Evolutionary conservation across 2,329 filamentous ascomycete species (phyloP).

Genomic region (Neophaeococcomyces aloes): DNA sequence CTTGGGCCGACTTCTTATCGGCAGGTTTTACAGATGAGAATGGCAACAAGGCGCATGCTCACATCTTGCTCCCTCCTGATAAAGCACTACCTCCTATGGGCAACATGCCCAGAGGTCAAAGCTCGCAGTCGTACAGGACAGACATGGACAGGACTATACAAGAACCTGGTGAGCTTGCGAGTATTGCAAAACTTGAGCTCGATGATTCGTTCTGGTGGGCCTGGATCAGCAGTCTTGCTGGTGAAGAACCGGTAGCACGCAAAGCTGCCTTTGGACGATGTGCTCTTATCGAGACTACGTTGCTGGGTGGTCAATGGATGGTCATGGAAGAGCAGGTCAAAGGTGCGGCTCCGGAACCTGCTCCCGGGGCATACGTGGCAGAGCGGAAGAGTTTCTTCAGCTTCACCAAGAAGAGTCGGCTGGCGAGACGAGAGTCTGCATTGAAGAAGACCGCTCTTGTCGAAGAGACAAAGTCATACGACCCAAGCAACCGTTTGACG

Average conservation of each 20-base stretch:
- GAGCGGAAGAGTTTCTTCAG: constrained; percentile 95
- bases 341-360: constrained; percentile 74
- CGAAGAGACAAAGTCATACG: constrained; percentile 43
- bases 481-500: constrained; percentile 60
- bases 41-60: constrained; percentile 50
- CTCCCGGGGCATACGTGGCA: constrained; percentile 77
- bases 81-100: constrained; percentile 82
- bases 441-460: constrained; percentile 46
- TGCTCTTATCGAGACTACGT: constrained; percentile 78
- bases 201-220: constrained; percentile 99
- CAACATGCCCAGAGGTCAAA: constrained; percentile 59
- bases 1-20: constrained; percentile 95
- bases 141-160: constrained; percentile 57
- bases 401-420: constrained; percentile 59
- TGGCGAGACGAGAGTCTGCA: constrained; percentile 60
- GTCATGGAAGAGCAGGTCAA: constrained; percentile 95
- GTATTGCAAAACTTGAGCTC: constrained; percentile 72
- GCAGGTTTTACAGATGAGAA: constrained; percentile 78
- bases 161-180: constrained; percentile 88
- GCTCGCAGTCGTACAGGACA: constrained; percentile 73
- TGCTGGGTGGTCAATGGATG: constrained; percentile 74
- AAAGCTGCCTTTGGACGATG: constrained; percentile 93
- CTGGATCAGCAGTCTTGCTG: constrained; percentile 93
- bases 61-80: constrained; percentile 76
- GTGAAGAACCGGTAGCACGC: constrained; percentile 71